Evolutionary conservation across 2,329 filamentous ascomycete species (phyloP).

Genomic region (Epichloe coenophiala): DNA sequence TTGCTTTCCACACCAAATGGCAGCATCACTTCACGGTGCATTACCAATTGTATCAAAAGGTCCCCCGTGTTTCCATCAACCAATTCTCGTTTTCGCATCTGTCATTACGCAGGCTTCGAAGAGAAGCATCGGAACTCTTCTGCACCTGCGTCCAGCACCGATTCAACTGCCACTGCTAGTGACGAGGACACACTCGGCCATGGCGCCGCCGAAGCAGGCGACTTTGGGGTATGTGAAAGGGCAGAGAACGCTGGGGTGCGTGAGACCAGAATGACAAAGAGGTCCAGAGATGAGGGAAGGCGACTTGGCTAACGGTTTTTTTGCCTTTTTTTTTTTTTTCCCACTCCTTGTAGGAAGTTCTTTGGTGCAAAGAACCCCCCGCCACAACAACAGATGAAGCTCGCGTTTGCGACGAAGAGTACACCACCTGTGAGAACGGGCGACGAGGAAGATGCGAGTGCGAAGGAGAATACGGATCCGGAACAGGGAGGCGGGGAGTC

Average conservation of each 20-base stretch:
- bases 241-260: constrained; percentile 63
- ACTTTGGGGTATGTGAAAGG: constrained; percentile 79
- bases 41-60: background rate
- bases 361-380: constrained; percentile 48
- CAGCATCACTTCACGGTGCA: background rate
- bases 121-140: constrained; percentile 3
- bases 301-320: background rate
- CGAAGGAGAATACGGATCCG: constrained; percentile 25
- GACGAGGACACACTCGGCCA: constrained; percentile 12
- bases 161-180: background rate
- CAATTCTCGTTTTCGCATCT: background rate
- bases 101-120: constrained; percentile 5
- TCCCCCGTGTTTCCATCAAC: background rate
- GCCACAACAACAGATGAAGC: constrained; percentile 61
- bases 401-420: constrained; percentile 57
- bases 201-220: constrained; percentile 55
- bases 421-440: constrained; percentile 19
- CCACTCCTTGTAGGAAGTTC: constrained; percentile 54
- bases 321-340: background rate
- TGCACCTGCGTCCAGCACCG: constrained; percentile 2
- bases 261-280: constrained; percentile 4
- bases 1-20: background rate
- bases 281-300: too few relatives aligned
- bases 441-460: constrained; percentile 13
- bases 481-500: constrained; percentile 22